These are phyloP conservation scores for Fraxinus pennsylvanica DNA, from an alignment of 257 asterid species.

Conservation along the genomic window DNA sequence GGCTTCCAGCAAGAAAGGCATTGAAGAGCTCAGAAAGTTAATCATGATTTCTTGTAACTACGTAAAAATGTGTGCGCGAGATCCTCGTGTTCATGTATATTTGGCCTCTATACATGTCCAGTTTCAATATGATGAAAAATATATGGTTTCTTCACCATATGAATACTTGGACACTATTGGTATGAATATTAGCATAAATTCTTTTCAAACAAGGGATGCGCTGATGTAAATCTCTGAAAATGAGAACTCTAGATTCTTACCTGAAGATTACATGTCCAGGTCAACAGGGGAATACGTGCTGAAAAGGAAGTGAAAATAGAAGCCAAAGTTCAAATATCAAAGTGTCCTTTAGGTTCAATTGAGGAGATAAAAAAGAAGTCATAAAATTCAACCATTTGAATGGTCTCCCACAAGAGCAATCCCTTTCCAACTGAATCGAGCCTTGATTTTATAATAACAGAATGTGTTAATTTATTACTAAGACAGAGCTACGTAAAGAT, in stretches of 20 bases:
- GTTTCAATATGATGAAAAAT: neutral
- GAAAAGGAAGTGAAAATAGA: neutral
- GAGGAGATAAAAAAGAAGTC: neutral
- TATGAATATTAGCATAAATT: neutral
- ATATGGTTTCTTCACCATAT: neutral
- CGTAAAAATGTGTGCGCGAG: neutral
- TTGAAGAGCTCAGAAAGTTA: constrained; percentile 7
- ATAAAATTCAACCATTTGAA: neutral
- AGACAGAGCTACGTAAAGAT: neutral
- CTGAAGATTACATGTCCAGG: neutral
- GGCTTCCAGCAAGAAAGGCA: neutral
- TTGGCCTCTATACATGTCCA: neutral
- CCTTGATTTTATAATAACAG: neutral
- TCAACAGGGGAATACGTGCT: neutral
- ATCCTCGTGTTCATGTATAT: neutral
- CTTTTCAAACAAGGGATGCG: neutral
- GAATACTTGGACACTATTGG: neutral
- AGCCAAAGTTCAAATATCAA: neutral
- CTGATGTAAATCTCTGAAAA: neutral
- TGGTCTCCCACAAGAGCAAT: neutral
- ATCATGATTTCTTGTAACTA: neutral
- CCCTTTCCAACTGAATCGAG: neutral
- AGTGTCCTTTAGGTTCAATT: neutral
- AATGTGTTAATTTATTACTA: neutral
- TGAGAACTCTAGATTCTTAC: neutral